Conservation (phyloP, 208 protist genomes). For the Hexamita inflata region DNA sequence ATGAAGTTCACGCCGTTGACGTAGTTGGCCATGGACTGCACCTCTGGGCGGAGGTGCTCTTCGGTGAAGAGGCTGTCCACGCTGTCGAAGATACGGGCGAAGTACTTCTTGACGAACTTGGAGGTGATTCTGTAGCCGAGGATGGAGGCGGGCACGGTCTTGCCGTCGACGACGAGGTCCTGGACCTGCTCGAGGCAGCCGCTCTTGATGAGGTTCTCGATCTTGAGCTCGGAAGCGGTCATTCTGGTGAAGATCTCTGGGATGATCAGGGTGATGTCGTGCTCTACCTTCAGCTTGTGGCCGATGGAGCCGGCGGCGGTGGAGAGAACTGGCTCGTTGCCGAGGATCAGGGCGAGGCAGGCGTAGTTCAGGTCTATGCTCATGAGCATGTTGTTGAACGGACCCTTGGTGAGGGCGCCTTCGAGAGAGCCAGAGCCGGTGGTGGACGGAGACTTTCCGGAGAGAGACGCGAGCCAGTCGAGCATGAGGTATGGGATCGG, state of each 20-base stretch:
- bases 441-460: constrained; percentile 49
- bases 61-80: constrained; percentile 42
- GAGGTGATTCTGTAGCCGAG: constrained; percentile 48
- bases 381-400: constrained; percentile 41
- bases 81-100: constrained; percentile 41
- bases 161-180: constrained; percentile 44
- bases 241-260: constrained; percentile 48
- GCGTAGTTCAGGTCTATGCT: constrained; percentile 37
- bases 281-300: constrained; percentile 34
- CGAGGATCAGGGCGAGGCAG: constrained; percentile 28
- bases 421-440: constrained; percentile 45
- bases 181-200: constrained; percentile 43
- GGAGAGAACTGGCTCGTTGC: constrained; percentile 8
- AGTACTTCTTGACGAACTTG: constrained; percentile 41
- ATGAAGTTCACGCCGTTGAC: constrained; percentile 41
- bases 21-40: constrained; percentile 33
- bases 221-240: constrained; percentile 32
- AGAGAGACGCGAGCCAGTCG: constrained; percentile 42
- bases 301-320: constrained; percentile 38
- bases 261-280: constrained; percentile 47
- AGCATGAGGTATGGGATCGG: constrained; percentile 48
- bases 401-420: constrained; percentile 51
- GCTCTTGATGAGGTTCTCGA: constrained; percentile 28
- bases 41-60: constrained; percentile 40
- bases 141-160: constrained; percentile 35